Conservation (phyloP, 108 stramenopile genomes). For the Nitzschia sp. region DNA sequence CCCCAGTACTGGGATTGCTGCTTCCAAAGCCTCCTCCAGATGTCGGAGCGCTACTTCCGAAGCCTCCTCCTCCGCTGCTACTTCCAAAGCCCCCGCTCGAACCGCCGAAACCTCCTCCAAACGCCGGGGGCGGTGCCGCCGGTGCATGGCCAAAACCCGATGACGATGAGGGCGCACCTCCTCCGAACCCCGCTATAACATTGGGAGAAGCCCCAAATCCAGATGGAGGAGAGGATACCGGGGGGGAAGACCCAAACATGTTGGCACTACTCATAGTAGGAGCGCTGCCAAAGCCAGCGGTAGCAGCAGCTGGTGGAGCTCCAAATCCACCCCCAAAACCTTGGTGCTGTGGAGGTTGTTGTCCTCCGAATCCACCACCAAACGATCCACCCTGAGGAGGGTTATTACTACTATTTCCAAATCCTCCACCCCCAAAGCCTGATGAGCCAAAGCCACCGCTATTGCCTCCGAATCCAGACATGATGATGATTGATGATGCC, state of each 20-base stretch:
- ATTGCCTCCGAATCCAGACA: constrained; percentile 22
- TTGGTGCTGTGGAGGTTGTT: background rate
- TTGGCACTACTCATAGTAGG: background rate
- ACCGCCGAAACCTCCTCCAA: constrained; percentile 18
- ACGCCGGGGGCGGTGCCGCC: background rate
- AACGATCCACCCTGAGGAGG: background rate
- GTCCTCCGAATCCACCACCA: background rate
- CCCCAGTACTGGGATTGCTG: background rate
- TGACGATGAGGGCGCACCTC: background rate
- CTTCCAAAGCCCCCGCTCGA: background rate
- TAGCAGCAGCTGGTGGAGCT: background rate
- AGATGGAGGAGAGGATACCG: background rate
- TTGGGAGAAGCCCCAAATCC: constrained; percentile 25
- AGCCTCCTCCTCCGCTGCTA: constrained; percentile 6
- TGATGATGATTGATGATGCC: constrained; percentile 1
- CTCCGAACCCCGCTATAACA: background rate
- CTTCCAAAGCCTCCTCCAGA: background rate
- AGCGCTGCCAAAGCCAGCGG: constrained; percentile 1
- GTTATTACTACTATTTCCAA: background rate
- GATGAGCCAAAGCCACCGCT: constrained; percentile 1
- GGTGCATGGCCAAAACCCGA: constrained; percentile 1
- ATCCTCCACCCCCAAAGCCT: background rate
- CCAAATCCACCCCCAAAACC: constrained; percentile 3
- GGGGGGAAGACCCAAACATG: background rate
- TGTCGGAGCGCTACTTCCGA: constrained; percentile 5